These are phyloP conservation scores for Fusarium burgessii DNA, from an alignment of 2,329 filamentous ascomycete species.

Conservation along the genomic window DNA sequence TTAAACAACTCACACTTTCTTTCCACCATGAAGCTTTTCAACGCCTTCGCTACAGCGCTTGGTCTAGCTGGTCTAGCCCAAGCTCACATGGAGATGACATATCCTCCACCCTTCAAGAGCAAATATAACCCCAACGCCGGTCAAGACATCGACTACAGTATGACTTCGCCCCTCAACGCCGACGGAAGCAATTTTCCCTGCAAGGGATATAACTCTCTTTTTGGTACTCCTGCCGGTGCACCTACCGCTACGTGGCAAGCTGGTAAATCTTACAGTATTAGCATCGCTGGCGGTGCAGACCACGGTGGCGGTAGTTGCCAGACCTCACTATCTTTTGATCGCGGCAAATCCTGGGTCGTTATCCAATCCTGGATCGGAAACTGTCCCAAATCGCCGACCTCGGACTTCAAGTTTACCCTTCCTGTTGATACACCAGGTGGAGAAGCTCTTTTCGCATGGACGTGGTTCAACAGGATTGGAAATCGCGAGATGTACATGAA, in stretches of 20 bases:
- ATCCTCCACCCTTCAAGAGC: slow-evolving; percentile 64
- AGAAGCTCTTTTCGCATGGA: slow-evolving; percentile 80
- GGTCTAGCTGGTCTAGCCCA: slow-evolving; percentile 57
- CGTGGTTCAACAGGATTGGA: slow-evolving; percentile 80
- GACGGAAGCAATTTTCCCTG: slow-evolving; percentile 78
- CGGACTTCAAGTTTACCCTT: slow-evolving; percentile 73
- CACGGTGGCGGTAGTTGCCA: slow-evolving; percentile 82
- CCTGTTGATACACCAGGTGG: slow-evolving; percentile 58
- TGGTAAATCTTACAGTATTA: slow-evolving; percentile 73
- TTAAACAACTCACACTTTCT: neutral
- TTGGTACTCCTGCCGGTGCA: slow-evolving; percentile 61
- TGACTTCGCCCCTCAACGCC: slow-evolving; percentile 72
- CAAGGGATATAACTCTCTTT: slow-evolving; percentile 69
- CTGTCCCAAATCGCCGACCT: slow-evolving; percentile 58
- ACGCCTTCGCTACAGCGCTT: slow-evolving; percentile 52
- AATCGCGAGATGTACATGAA: slow-evolving; percentile 91
- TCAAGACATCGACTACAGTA: slow-evolving; percentile 74
- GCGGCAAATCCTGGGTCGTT: slow-evolving; percentile 76
- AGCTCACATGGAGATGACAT: slow-evolving; percentile 67
- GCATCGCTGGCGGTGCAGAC: slow-evolving; percentile 68
- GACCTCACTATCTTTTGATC: slow-evolving; percentile 78
- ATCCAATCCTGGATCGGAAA: slow-evolving; percentile 67
- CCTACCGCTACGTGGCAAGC: slow-evolving; percentile 71
- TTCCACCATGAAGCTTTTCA: slow-evolving; percentile 26
- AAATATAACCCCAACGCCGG: slow-evolving; percentile 61